Base-by-base conservation (phyloP, 768 basidiomycete species). In the Lactarius akahatsu region DNA sequence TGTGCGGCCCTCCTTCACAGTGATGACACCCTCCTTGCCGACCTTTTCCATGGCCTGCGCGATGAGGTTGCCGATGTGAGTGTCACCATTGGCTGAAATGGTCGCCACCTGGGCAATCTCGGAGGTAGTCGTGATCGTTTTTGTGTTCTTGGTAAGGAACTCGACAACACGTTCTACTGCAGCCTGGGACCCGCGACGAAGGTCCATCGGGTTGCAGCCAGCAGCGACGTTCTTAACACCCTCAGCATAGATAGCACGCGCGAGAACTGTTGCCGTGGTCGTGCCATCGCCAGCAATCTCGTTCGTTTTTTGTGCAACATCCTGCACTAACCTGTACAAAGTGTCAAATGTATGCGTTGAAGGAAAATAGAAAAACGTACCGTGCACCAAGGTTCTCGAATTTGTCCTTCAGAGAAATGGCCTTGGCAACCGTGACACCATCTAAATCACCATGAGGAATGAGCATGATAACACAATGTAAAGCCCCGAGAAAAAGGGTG, bases 91-190 rank as follows among this genome's bases (percentile, higher is more conserved):
- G 69, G 85, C 84, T 63, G 78, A 82, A 23, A 72, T 73, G 71
- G 96, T 98, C n/a, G 96, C 96, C 70, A 98, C 96, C 79, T 98
- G 96, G 13, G 96, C 94, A 73, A 99, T 98, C 81, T 99, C 96
- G 32, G 93, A 92, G 18, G 91, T 93, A 47, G 96, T 99, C 69
- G 96, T 99, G 79, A 99, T 94, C 55, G 89, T 92, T 76, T 94
- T 90, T 71, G 96, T 88, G 77, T 98, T 88, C 20, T 86, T 77
- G 66, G 96, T 83, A 70, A 99, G 86, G 81, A 90, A 95, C 73
- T 91, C 86, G 69, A 98, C 90, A 71, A 99, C 94, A 70, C 91
- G 90, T 20, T 73, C 92, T 56, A 99, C 96, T 57, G 96, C 96
- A 11, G 94, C 92, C 76, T 99, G 96, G 11, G 96, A 88, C 60